A percentile compares a stretch with the other conserved stretches of the same genome.
phyloP scores from a whole-genome alignment of 2,329 filamentous ascomycete genomes.

The Monilinia polystroma region DNA sequence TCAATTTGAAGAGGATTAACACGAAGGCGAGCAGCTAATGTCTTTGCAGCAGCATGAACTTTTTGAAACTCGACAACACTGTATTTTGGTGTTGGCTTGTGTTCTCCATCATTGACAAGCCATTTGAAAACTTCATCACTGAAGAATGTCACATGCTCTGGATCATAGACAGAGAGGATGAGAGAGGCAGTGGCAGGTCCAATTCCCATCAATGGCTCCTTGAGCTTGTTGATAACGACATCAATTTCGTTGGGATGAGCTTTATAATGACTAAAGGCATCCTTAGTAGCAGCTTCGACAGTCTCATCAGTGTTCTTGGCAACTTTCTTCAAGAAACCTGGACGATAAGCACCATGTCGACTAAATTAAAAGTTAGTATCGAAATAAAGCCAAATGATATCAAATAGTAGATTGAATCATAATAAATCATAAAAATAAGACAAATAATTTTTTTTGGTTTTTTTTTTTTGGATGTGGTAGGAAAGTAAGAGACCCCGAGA shows the following conservation, averaged over 20 bases:
- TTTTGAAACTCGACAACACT: conserved; percentile 64
- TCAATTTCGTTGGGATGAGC: conserved; percentile 40
- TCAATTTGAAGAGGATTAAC: conserved; percentile 64
- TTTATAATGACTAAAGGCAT: conserved; percentile 52
- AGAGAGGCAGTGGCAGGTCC: conserved; percentile 79
- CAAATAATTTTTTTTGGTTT: background rate
- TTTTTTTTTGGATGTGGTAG: conserved; percentile 9
- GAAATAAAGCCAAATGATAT: background rate
- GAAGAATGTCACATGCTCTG: conserved; percentile 66
- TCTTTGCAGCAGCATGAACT: conserved; percentile 48
- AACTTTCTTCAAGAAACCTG: conserved; percentile 59
- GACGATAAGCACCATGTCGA: conserved; percentile 61
- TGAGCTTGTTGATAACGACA: conserved; percentile 54
- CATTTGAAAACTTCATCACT: conserved; percentile 77
- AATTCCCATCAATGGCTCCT: conserved; percentile 63
- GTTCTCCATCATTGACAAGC: conserved; percentile 56
- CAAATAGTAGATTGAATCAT: background rate
- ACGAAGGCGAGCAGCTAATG: conserved; percentile 49
- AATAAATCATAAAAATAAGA: conserved; percentile 9
- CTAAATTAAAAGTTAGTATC: conserved; percentile 26
- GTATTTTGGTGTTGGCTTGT: conserved; percentile 62
- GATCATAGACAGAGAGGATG: conserved; percentile 64
- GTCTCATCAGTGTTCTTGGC: conserved; percentile 50
- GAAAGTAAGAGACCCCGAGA: conserved; percentile 5
- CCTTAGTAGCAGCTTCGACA: conserved; percentile 50